These are phyloP conservation scores for Ophiostoma fasciatum DNA, from an alignment of 2,329 filamentous ascomycete genomes.

Conservation along the genomic window DNA sequence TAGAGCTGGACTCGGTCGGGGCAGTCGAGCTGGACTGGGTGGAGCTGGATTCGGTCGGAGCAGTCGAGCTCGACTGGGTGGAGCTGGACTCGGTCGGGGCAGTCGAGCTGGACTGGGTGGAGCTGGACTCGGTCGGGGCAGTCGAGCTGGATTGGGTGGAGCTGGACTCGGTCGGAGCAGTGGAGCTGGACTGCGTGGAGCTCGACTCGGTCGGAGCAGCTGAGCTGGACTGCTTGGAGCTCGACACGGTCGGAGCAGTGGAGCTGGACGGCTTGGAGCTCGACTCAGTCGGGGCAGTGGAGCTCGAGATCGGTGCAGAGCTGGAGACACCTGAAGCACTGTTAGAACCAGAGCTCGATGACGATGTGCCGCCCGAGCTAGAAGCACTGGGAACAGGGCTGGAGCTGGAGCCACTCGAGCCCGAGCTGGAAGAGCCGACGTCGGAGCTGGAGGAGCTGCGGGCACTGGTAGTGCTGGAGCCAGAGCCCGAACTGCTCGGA, in stretches of 20 bases:
- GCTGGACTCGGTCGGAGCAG: too few species aligned
- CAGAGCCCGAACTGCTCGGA: too few species aligned
- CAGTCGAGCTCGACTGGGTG: background rate
- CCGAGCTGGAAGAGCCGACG: background rate
- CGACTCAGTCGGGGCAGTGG: background rate
- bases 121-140: background rate
- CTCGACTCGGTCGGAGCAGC: background rate
- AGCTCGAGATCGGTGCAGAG: background rate
- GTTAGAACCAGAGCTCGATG: background rate
- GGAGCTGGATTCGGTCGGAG: too few species aligned
- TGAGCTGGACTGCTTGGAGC: conserved; percentile 1
- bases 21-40: background rate
- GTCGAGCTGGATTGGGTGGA: background rate
- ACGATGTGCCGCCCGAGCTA: background rate
- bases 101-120: too few species aligned
- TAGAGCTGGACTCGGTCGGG: background rate
- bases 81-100: too few species aligned
- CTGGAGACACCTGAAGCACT: background rate
- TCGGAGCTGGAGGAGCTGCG: too few species aligned
- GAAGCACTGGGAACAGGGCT: too few species aligned
- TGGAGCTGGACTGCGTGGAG: too few species aligned
- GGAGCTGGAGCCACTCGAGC: background rate
- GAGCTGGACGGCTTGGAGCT: background rate
- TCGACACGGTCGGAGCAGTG: background rate
- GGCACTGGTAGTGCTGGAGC: too few species aligned